These are phyloP conservation scores for Candida pseudofarinosa DNA, from an alignment of 805 yeast species.

Conservation along the genomic window DNA sequence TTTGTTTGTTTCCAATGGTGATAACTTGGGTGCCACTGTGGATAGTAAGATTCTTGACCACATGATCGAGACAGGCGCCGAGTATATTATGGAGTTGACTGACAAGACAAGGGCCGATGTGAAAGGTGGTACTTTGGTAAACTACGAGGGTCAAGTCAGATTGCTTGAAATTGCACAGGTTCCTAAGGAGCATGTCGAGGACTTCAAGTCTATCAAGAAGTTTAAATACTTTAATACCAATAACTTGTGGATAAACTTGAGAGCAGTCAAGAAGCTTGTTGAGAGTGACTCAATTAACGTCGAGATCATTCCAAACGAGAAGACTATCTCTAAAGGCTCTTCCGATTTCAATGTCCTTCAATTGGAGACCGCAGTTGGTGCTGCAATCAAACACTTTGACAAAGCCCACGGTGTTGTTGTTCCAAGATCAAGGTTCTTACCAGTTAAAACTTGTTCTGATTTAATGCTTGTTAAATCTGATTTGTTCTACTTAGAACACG, in stretches of 20 bases:
- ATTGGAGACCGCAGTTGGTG: constrained; percentile 98
- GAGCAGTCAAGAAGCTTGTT: constrained; percentile 88
- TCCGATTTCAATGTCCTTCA: constrained; percentile 83
- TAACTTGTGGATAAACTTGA: constrained; percentile 94
- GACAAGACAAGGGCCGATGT: constrained; percentile 99
- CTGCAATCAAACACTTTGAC: constrained; percentile 93
- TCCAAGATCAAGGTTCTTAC: constrained; percentile 96
- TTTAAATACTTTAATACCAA: constrained; percentile 98
- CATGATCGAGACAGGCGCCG: constrained; percentile 87
- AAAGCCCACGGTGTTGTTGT: constrained; percentile 98
- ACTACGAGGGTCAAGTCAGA: constrained; percentile 91
- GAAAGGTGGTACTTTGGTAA: constrained; percentile 97
- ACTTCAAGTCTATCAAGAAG: constrained; percentile 95
- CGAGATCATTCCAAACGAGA: constrained; percentile 95
- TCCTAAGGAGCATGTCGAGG: constrained; percentile 97
- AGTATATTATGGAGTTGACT: constrained; percentile 97
- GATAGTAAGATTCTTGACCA: constrained; percentile 86
- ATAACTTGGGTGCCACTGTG: constrained; percentile 97
- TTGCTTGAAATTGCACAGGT: constrained; percentile 97
- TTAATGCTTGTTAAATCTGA: constrained; percentile 92
- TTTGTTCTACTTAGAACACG: constrained; percentile 85
- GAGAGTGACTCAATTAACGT: constrained; percentile 76
- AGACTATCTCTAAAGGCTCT: constrained; percentile 74
- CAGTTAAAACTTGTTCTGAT: constrained; percentile 97
- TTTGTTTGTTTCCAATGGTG: constrained; percentile 95